Conservation (phyloP, 345 rosid species). For the Anacardium occidentale region DNA sequence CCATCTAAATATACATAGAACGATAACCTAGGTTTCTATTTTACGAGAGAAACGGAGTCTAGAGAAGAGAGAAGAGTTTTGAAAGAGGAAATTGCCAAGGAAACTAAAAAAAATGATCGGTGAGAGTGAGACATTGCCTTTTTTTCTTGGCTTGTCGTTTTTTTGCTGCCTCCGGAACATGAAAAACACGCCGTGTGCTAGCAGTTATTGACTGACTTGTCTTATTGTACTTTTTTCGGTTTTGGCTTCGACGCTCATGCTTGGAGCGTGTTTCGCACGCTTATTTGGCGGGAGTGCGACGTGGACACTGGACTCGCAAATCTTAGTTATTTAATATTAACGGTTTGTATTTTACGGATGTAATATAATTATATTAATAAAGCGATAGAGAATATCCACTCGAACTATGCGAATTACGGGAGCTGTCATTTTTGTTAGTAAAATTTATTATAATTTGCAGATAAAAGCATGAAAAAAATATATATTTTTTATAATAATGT, state of each 20-base stretch:
- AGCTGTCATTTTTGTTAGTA: too few species aligned
- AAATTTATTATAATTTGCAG: too few species aligned
- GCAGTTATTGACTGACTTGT: conserved; percentile 29
- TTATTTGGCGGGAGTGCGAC: background rate
- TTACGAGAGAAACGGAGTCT: conserved; percentile 1
- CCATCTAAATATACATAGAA: conserved; percentile 2
- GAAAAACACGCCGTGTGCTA: conserved; percentile 33
- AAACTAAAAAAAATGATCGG: conserved; percentile 5
- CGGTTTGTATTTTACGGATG: too few species aligned
- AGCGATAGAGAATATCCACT: too few species aligned
- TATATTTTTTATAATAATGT: too few species aligned
- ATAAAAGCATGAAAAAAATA: too few species aligned
- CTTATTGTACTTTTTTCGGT: background rate
- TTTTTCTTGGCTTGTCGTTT: conserved; percentile 29
- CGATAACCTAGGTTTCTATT: conserved; percentile 5
- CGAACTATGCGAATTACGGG: too few species aligned
- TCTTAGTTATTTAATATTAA: background rate
- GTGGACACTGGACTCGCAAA: background rate
- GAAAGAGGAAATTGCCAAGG: background rate
- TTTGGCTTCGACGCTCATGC: background rate
- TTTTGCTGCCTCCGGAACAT: conserved; percentile 10
- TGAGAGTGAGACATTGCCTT: background rate
- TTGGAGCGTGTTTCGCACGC: background rate
- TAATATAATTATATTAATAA: too few species aligned
- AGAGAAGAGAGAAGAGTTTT: background rate